Base-by-base conservation (phyloP, 805 yeast genomes). In the Isabelozyma gotoi region DNA sequence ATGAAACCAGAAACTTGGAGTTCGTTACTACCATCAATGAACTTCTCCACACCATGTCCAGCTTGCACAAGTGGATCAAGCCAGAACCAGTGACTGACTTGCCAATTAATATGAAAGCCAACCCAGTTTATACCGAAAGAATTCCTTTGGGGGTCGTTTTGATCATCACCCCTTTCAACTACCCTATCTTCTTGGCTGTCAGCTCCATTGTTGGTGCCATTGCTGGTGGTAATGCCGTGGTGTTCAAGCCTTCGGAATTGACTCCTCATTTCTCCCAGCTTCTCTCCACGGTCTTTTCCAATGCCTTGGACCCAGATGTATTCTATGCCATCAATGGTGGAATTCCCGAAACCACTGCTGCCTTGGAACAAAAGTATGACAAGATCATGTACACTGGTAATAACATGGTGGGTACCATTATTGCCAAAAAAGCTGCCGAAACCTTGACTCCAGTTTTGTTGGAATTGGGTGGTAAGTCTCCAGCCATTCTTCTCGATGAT, bases 381-480 rank as follows among this genome's bases (percentile, higher is more conserved):
- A 82, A 85, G 63, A 88, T 92, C 47, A 73, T 90, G 63, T 87
- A 85, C 63, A 92, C 98, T 3, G 98, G 98, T 14, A 82, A 86
- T 33, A 75, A 78, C 17, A 59, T 60, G 17, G 96, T 90, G 19
- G 98, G 96, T 16, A 79, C 76, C 29, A 79, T 88, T 41, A 80
- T 92, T 27, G 84, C 92, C 19, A 68, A 73, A 46, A 85, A 86
- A 36, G 97, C 97, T 1, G 94, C 92, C n/a, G 81, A 87, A 64
- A 77, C 79, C 16, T 72, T 91, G 51, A 88, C 96, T 1, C 97
- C 97, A 0, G 77, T 77, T 8, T 65, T 86, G 7, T 73, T 91
- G 48, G 98, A 91, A 65, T 72, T 91, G 36, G 97, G 98, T 42
- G 98, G 98, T 4, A 92, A 92, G 63, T 84, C 92, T 6, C 98